Evolutionary conservation across 2,329 filamentous ascomycete species (phyloP).

Genomic region (Akanthomyces dipterigenus): DNA sequence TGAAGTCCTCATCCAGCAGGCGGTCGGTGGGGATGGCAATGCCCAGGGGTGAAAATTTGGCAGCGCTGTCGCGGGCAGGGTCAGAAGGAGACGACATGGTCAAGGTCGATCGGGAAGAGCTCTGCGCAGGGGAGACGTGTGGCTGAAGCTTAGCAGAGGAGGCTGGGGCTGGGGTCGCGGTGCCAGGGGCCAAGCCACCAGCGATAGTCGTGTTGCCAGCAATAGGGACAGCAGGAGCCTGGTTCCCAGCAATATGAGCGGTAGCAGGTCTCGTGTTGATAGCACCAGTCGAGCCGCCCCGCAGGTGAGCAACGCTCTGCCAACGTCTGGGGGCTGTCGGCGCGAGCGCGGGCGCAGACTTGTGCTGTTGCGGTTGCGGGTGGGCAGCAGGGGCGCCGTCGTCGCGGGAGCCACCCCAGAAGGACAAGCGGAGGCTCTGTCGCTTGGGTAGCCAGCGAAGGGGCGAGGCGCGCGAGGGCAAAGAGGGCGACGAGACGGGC

Average conservation of each 20-base stretch:
- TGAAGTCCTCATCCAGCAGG: conserved; percentile 51
- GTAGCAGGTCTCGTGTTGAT: background rate
- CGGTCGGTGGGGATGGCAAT: conserved; percentile 50
- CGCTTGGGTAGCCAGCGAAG: background rate
- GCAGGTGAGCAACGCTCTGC: background rate
- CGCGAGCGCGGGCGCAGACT: background rate
- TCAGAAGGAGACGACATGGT: conserved; percentile 23
- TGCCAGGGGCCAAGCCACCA: background rate
- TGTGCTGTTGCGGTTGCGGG: background rate
- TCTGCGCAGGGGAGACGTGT: conserved; percentile 9
- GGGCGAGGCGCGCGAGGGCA: background rate
- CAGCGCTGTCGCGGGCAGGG: background rate
- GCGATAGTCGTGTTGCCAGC: background rate
- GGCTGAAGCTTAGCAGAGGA: conserved; percentile 6
- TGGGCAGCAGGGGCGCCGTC: background rate
- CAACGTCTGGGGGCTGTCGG: background rate
- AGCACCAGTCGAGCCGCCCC: background rate
- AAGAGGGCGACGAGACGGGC: background rate
- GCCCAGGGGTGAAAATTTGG: conserved; percentile 33
- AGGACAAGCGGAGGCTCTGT: background rate
- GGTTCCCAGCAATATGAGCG: background rate
- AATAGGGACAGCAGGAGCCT: background rate
- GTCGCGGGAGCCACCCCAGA: conserved; percentile 6
- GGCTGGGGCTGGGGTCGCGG: conserved; percentile 6
- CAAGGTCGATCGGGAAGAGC: conserved; percentile 14